Evolutionary conservation across 2,329 filamentous ascomycete genomes (phyloP).

Genomic region (Plenodomus tracheiphilus): DNA sequence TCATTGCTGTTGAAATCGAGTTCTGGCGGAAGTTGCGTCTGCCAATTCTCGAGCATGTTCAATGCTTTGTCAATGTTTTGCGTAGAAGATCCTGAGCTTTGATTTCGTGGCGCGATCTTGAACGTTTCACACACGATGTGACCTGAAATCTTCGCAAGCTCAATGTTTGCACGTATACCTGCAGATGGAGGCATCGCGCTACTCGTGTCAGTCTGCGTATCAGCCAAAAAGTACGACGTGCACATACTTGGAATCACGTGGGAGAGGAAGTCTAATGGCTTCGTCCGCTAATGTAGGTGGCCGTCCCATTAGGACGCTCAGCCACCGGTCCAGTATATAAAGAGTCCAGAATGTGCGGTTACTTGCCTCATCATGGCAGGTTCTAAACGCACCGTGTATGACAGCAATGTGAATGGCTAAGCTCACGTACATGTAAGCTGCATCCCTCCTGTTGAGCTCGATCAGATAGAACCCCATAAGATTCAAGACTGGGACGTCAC

Average conservation of each 20-base stretch:
- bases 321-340: conserved; percentile 33
- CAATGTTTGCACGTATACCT: conserved; percentile 28
- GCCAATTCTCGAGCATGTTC: conserved; percentile 25
- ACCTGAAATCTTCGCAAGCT: conserved; percentile 26
- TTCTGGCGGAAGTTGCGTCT: conserved; percentile 14
- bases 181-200: conserved; percentile 25
- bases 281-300: conserved; percentile 30
- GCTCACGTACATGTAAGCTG: conserved; percentile 31
- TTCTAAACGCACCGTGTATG: conserved; percentile 28
- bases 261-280: conserved; percentile 27
- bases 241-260: conserved; percentile 25
- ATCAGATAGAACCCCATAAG: conserved; percentile 35
- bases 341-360: conserved; percentile 30
- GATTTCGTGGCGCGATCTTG: conserved; percentile 22
- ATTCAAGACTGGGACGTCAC: conserved; percentile 27
- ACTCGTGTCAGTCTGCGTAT: conserved; percentile 8
- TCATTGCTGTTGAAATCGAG: conserved; percentile 17
- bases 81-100: conserved; percentile 6
- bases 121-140: conserved; percentile 34
- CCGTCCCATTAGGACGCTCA: conserved; percentile 31
- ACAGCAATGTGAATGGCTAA: conserved; percentile 31
- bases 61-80: conserved; percentile 22
- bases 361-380: conserved; percentile 20
- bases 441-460: conserved; percentile 33
- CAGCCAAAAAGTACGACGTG: not conserved